Conservation (phyloP, 139 green algal species). For the Chlamydomonas sp. region DNA sequence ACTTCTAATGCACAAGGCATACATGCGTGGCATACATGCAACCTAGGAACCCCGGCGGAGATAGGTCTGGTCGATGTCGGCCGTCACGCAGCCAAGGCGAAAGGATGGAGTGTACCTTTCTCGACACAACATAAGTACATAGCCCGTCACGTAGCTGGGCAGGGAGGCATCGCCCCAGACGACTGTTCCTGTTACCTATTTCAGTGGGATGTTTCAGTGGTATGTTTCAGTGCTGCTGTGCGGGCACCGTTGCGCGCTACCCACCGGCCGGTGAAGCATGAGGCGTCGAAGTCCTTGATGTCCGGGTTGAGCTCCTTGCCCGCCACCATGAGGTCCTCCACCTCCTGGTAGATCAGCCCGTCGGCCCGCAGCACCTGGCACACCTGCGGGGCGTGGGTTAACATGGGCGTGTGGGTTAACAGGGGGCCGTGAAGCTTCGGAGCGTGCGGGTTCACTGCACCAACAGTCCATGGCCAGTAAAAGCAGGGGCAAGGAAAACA, state of each 20-base stretch:
- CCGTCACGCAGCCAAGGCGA: no score
- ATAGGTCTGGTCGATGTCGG: no score
- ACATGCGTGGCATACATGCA: no score
- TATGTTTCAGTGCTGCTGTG: not conserved
- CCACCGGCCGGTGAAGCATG: constrained; percentile 94
- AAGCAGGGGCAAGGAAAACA: no score
- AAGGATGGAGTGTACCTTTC: not conserved
- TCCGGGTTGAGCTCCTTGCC: constrained; percentile 84
- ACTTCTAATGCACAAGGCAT: no score
- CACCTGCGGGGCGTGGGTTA: constrained; percentile 34
- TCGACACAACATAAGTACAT: not conserved
- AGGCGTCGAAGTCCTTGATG: constrained; percentile 91
- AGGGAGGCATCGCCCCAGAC: no score
- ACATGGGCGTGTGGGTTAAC: not conserved
- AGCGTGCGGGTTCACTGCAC: not conserved
- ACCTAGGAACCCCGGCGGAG: no score
- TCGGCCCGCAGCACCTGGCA: constrained; percentile 85
- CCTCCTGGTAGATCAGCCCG: constrained; percentile 92
- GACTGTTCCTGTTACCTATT: not conserved
- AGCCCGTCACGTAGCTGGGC: no score
- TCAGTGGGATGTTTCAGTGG: not conserved
- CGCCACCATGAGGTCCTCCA: constrained; percentile 82
- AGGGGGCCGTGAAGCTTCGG: not conserved
- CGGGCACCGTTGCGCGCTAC: constrained; percentile 58
- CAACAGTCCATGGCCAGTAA: not conserved